These are phyloP conservation scores for Microbotryomycetes sp. DNA, from an alignment of 1,284 basidiomycete genomes.

Conservation along the genomic window DNA sequence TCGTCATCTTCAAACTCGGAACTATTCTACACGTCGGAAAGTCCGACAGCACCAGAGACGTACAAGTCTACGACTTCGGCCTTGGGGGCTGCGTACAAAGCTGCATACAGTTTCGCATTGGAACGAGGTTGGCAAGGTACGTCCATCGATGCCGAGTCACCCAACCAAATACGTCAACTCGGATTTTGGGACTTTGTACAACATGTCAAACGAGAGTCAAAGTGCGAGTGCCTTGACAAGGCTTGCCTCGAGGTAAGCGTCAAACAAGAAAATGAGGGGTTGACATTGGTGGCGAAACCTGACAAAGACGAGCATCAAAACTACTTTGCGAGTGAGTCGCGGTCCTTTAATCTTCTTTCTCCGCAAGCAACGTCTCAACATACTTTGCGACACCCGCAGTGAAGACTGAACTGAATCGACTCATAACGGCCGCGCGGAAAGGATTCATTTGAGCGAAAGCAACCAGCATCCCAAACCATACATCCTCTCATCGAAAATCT, in stretches of 20 bases:
- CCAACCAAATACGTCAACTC: not conserved
- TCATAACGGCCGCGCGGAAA: constrained; percentile 1
- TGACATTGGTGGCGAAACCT: constrained; percentile 13
- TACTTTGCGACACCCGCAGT: constrained; percentile 5
- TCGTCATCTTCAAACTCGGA: too few species aligned
- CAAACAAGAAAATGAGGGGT: constrained; percentile 7
- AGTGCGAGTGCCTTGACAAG: not conserved
- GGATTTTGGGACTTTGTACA: not conserved
- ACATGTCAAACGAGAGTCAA: not conserved
- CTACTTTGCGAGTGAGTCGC: constrained; percentile 15
- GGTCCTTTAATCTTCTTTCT: not conserved
- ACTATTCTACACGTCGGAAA: too few species aligned
- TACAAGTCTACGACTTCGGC: constrained; percentile 6
- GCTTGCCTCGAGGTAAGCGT: not conserved
- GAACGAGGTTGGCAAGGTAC: not conserved
- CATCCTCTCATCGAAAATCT: too few species aligned
- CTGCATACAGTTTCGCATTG: constrained; percentile 9
- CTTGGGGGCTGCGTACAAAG: constrained; percentile 27
- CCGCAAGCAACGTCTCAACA: too few species aligned
- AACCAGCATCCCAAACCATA: too few species aligned
- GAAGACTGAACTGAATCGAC: constrained; percentile 10
- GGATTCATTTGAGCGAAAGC: constrained; percentile 5
- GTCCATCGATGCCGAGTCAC: not conserved
- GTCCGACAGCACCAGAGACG: not conserved
- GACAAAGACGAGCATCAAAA: constrained; percentile 16